Evolutionary conservation across 2,329 filamentous ascomycete genomes (phyloP).

Genomic region (Cladosporium halotolerans): DNA sequence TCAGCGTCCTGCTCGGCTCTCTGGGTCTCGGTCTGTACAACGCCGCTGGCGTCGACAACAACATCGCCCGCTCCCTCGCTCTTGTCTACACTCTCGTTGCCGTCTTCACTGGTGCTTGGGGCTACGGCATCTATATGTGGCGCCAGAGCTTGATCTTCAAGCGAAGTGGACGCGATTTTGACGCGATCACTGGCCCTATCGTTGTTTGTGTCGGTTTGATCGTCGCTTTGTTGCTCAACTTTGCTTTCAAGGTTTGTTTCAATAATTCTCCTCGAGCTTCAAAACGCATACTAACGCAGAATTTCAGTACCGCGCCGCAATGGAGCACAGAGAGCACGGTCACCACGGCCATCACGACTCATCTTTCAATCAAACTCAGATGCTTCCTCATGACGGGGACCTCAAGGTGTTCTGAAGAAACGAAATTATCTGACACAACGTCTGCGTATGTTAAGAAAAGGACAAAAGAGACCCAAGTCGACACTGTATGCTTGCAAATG

Average conservation of each 20-base stretch:
- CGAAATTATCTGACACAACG: no score
- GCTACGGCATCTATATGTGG: slow-evolving; percentile 73
- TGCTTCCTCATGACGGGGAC: slow-evolving; percentile 1
- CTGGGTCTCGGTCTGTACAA: slow-evolving; percentile 83
- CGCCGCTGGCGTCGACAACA: slow-evolving; percentile 68
- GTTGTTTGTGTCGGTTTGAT: slow-evolving; percentile 75
- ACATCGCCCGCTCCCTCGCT: slow-evolving; percentile 71
- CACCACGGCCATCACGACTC: background rate
- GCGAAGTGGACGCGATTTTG: slow-evolving; percentile 86
- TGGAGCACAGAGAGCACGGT: slow-evolving; percentile 1
- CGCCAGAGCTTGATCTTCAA: slow-evolving; percentile 73
- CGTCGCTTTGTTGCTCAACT: slow-evolving; percentile 75
- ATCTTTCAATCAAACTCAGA: slow-evolving; percentile 1
- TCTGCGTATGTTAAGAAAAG: no score
- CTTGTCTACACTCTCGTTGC: slow-evolving; percentile 77
- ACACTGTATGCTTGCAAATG: no score
- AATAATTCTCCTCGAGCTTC: background rate
- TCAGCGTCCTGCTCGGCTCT: slow-evolving; percentile 77
- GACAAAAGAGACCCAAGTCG: no score
- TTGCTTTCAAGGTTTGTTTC: slow-evolving; percentile 67
- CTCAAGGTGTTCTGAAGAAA: background rate
- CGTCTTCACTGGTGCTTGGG: slow-evolving; percentile 78
- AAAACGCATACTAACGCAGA: background rate
- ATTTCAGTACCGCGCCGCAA: slow-evolving; percentile 3
- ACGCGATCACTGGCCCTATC: slow-evolving; percentile 78